Percentiles rank a stretch among this genome's conserved stretches.
Conservation (phyloP, 177 flowering plant genomes). For the Telopea speciosissima region DNA sequence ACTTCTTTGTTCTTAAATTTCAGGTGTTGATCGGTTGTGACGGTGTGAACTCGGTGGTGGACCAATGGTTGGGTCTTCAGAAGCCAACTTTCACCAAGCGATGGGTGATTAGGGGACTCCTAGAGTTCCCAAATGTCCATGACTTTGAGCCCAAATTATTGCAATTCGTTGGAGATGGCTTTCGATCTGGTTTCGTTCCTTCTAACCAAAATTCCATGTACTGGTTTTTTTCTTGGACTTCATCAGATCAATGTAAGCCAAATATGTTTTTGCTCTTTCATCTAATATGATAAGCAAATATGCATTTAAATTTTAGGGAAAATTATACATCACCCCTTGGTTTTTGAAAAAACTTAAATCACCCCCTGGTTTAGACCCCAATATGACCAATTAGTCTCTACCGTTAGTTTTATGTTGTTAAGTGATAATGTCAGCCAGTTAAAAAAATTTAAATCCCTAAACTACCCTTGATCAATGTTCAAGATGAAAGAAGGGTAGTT, state of each 20-base stretch:
- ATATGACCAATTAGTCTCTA: no score
- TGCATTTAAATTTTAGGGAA: no score
- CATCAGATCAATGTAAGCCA: slow-evolving; percentile 31
- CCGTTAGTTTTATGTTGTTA: no score
- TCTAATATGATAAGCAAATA: no score
- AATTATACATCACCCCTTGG: no score
- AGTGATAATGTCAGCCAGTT: no score
- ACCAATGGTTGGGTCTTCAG: slow-evolving; percentile 60
- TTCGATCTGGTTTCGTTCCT: slow-evolving; percentile 57
- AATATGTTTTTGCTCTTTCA: no score
- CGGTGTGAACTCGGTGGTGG: slow-evolving; percentile 79
- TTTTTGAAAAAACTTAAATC: no score
- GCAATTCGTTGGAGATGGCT: slow-evolving; percentile 46
- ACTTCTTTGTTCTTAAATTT: neutral
- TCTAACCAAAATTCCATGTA: slow-evolving; percentile 48
- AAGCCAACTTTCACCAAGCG: slow-evolving; percentile 41
- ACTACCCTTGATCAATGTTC: no score
- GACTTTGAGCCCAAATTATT: slow-evolving; percentile 33
- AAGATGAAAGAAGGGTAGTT: no score
- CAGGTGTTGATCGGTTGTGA: slow-evolving; percentile 83
- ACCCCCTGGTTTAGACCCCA: no score
- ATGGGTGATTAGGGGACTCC: slow-evolving; percentile 48
- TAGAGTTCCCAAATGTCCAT: slow-evolving; percentile 33
- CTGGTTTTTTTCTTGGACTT: slow-evolving; percentile 61
- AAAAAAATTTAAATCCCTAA: no score